phyloP scores from a whole-genome alignment of 805 yeast genomes.

The Candida jianshihensis region DNA sequence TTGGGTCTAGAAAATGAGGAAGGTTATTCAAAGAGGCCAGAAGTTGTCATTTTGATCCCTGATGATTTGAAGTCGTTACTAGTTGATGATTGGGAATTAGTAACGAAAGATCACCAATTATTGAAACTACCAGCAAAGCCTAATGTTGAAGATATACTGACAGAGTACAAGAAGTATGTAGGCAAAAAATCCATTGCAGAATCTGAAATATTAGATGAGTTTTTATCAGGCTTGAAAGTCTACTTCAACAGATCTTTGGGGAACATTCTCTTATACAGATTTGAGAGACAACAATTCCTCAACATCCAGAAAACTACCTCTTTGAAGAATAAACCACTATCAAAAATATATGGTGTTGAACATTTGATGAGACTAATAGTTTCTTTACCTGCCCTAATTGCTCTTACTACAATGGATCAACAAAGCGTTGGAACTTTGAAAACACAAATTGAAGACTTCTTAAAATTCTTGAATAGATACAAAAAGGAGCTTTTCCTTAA shows the following conservation, averaged over 20 bases:
- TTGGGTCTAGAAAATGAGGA: slow-evolving; percentile 25
- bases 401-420: slow-evolving; percentile 76
- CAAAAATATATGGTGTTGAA: slow-evolving; percentile 68
- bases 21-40: slow-evolving; percentile 20
- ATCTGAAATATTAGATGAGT: slow-evolving; percentile 51
- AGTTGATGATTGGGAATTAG: slow-evolving; percentile 90
- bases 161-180: slow-evolving; percentile 35
- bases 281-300: slow-evolving; percentile 69
- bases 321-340: slow-evolving; percentile 27
- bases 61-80: slow-evolving; percentile 59
- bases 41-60: slow-evolving; percentile 54
- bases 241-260: slow-evolving; percentile 76
- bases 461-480: slow-evolving; percentile 44
- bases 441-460: slow-evolving; percentile 45
- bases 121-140: slow-evolving; percentile 56
- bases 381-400: slow-evolving; percentile 74
- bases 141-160: slow-evolving; percentile 47
- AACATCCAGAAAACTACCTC: slow-evolving; percentile 35
- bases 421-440: slow-evolving; percentile 53
- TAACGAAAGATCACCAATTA: slow-evolving; percentile 73
- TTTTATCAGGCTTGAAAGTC: slow-evolving; percentile 57
- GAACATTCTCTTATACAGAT: slow-evolving; percentile 61
- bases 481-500: slow-evolving; percentile 29
- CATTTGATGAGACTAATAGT: slow-evolving; percentile 75
- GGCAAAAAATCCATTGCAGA: slow-evolving; percentile 27